Evolutionary conservation across 768 basidiomycete genomes (phyloP).

Genomic region (Nevesoporus exiguus): DNA sequence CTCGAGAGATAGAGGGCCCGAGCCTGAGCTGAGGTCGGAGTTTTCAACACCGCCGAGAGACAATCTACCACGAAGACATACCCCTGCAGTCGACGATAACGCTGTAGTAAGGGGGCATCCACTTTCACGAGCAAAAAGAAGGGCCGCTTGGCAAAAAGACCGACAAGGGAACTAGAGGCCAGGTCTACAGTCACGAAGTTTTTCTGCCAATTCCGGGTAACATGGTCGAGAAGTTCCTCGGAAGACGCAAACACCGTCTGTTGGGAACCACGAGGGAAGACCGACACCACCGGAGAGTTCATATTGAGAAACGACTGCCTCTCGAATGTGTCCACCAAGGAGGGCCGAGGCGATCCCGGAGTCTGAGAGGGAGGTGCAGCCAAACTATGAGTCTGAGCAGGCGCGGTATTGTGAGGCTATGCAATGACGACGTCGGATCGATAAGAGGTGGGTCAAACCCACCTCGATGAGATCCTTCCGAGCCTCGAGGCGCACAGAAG

Average conservation of each 20-base stretch:
- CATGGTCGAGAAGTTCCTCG: conserved; percentile 59
- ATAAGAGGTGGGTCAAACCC: background rate
- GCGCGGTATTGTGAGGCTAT: conserved; percentile 7
- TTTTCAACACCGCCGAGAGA: conserved; percentile 8
- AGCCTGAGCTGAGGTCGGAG: conserved; percentile 13
- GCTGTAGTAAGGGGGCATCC: conserved; percentile 74
- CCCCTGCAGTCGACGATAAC: conserved; percentile 61
- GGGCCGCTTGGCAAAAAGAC: conserved; percentile 76
- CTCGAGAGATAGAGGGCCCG: conserved; percentile 46
- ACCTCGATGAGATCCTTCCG: conserved; percentile 19
- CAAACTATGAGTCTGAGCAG: background rate
- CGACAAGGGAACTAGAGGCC: conserved; percentile 50
- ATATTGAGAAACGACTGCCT: conserved; percentile 20
- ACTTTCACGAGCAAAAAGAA: conserved; percentile 84
- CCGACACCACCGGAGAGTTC: conserved; percentile 17
- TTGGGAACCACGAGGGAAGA: conserved; percentile 22
- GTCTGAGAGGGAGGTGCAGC: background rate
- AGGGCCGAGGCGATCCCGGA: background rate
- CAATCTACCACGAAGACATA: conserved; percentile 27
- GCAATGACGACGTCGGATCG: background rate
- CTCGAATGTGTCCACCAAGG: background rate
- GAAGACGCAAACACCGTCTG: conserved; percentile 41
- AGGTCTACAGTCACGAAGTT: conserved; percentile 83
- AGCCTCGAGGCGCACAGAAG: conserved; percentile 40
- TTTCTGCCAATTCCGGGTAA: conserved; percentile 76